Percentiles rank a stretch among this genome's conserved stretches.
Conservation (phyloP, 2,329 filamentous ascomycete species). For the Calonectria pseudoturangicola region DNA sequence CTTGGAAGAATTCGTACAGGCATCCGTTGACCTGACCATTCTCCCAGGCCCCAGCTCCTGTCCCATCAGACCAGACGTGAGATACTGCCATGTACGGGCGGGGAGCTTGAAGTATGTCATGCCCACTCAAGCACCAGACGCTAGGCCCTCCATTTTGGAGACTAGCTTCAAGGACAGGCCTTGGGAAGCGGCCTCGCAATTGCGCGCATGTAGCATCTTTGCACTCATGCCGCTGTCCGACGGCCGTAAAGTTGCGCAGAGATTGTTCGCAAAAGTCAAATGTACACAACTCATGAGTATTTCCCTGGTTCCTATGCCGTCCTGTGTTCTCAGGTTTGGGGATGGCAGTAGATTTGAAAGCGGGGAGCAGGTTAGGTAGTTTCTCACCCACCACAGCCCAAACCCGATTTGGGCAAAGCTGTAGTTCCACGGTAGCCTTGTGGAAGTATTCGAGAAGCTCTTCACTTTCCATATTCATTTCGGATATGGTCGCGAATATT, state of each 20-base stretch:
- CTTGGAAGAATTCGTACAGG: background rate
- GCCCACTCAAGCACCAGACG: background rate
- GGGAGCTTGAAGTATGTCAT: background rate
- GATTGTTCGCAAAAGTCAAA: conserved; percentile 4
- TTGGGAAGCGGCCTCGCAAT: background rate
- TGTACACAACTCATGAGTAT: background rate
- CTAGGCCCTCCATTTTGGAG: background rate
- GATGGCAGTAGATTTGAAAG: background rate
- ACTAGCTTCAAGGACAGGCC: background rate
- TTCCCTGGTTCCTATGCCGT: background rate
- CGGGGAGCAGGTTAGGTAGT: background rate
- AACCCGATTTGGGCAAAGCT: background rate
- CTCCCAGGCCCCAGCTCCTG: background rate
- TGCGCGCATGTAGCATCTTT: background rate
- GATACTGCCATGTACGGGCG: background rate
- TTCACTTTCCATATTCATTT: background rate
- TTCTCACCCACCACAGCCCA: background rate
- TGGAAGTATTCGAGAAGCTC: background rate
- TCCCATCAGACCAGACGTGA: conserved; percentile 1
- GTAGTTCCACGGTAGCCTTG: background rate
- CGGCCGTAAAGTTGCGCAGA: background rate
- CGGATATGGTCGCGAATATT: background rate
- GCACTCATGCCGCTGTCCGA: background rate
- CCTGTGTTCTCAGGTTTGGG: background rate
- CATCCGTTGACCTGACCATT: background rate